Evolutionary conservation across 208 protist genomes (phyloP).

Genomic region (Acanthamoeba healyi): DNA sequence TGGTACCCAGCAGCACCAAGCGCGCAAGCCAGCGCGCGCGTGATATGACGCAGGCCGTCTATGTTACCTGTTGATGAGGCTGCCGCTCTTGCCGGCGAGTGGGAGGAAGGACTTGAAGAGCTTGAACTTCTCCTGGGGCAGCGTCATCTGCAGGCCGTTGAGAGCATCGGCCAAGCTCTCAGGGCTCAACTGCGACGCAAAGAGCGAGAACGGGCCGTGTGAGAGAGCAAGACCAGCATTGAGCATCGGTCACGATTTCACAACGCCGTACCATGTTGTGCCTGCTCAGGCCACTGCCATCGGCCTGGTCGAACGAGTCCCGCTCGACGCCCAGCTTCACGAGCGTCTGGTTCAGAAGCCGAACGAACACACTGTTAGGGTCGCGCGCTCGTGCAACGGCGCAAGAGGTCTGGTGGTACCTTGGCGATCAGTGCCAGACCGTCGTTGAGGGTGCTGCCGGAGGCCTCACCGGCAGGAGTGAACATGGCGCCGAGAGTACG

Average conservation of each 20-base stretch:
- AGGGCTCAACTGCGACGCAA: not conserved
- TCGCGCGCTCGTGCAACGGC: no score
- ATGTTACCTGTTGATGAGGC: not conserved
- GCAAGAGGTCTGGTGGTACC: not conserved
- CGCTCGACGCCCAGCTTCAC: not conserved
- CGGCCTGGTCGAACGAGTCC: not conserved
- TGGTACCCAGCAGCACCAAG: not conserved
- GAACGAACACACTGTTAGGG: not conserved
- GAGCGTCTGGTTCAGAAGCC: not conserved
- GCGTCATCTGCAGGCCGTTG: not conserved
- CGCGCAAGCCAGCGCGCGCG: no score
- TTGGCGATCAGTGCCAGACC: not conserved
- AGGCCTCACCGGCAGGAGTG: not conserved
- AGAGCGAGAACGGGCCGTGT: no score
- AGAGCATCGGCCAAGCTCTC: constrained; percentile 16
- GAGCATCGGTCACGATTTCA: no score
- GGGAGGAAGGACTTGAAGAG: constrained; percentile 38
- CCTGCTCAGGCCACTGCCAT: not conserved
- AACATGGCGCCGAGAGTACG: not conserved
- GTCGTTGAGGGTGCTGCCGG: not conserved
- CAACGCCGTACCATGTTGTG: constrained; percentile 54
- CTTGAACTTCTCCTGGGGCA: not conserved
- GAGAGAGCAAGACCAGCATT: no score
- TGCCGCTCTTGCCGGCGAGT: constrained; percentile 7
- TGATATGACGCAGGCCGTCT: no score